Conservation (phyloP, 805 yeast species). For the Helenozyma rhizophorensis region DNA sequence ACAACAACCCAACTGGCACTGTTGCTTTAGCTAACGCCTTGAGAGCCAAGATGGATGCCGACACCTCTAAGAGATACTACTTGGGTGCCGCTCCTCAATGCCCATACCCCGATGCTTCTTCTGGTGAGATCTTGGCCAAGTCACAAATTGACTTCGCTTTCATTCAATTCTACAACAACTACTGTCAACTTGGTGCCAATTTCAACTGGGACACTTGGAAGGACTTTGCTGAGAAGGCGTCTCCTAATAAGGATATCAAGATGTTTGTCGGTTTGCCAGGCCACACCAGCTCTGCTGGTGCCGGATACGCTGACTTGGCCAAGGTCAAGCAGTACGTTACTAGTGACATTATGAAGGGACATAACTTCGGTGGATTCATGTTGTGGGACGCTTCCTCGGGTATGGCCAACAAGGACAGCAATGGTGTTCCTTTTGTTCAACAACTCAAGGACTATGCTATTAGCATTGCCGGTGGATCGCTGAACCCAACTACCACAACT, state of each 20-base stretch:
- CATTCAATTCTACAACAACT: conserved; percentile 90
- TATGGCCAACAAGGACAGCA: conserved; percentile 35
- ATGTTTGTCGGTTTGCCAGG: conserved; percentile 71
- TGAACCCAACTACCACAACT: too few relatives aligned
- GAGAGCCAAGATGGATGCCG: conserved; percentile 4
- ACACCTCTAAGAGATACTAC: conserved; percentile 60
- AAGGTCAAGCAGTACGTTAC: conserved; percentile 16
- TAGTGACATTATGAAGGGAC: conserved; percentile 7
- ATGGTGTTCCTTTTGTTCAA: conserved; percentile 9
- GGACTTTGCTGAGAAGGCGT: too few relatives aligned
- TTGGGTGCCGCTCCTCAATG: conserved; percentile 93
- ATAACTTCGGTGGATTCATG: conserved; percentile 63
- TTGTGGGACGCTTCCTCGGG: conserved; percentile 81
- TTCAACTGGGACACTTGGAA: too few relatives aligned
- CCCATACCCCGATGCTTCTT: conserved; percentile 71
- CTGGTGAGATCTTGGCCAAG: conserved; percentile 33
- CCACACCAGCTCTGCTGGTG: conserved; percentile 45
- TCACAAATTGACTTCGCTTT: conserved; percentile 76
- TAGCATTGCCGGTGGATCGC: too few relatives aligned
- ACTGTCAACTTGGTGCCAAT: too few relatives aligned
- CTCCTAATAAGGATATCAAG: conserved; percentile 68
- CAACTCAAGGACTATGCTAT: conserved; percentile 4
- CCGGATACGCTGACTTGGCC: conserved; percentile 44
- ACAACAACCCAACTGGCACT: too few relatives aligned
- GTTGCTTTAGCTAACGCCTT: conserved; percentile 38